Evolutionary conservation across 1,139 yeast species (phyloP).

Genomic region (Meyerozyma elateridarum): DNA sequence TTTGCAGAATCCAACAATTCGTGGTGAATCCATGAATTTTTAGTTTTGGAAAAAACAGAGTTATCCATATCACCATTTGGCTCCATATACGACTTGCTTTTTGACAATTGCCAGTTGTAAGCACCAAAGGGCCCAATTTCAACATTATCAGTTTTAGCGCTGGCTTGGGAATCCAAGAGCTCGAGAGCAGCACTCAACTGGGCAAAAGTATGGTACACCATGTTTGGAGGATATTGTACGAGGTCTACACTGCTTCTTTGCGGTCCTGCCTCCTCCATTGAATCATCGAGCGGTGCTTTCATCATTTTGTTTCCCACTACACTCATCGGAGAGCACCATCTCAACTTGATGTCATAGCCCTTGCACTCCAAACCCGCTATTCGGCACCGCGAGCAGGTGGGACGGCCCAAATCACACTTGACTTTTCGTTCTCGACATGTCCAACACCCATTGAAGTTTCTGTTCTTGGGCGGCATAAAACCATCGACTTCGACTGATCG

Average conservation of each 20-base stretch:
- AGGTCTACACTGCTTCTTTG: conserved; percentile 37
- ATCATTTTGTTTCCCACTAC: conserved; percentile 19
- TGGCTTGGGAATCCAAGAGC: conserved; percentile 19
- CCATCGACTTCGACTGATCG: too few species aligned
- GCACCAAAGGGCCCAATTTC: conserved; percentile 34
- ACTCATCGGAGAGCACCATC: conserved; percentile 37
- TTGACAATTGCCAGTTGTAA: conserved; percentile 9
- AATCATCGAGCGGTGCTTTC: conserved; percentile 15
- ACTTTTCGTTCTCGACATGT: conserved; percentile 48
- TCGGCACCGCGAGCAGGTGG: conserved; percentile 38
- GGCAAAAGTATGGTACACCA: conserved; percentile 31
- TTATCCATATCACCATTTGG: conserved; percentile 2
- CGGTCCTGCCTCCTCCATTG: conserved; percentile 20
- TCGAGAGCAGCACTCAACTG: conserved; percentile 25
- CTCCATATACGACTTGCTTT: not conserved
- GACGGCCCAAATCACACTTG: conserved; percentile 44
- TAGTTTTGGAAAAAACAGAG: conserved; percentile 19
- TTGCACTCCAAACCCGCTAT: conserved; percentile 36
- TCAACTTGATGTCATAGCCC: conserved; percentile 37
- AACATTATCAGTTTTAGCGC: conserved; percentile 5
- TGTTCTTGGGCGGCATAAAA: conserved; percentile 24
- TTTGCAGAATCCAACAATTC: conserved; percentile 36
- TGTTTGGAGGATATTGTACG: conserved; percentile 27
- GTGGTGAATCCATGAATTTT: conserved; percentile 32
- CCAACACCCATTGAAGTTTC: conserved; percentile 51